Conservation (phyloP, 164 flowering plant species). For the Aristolochia californica region DNA sequence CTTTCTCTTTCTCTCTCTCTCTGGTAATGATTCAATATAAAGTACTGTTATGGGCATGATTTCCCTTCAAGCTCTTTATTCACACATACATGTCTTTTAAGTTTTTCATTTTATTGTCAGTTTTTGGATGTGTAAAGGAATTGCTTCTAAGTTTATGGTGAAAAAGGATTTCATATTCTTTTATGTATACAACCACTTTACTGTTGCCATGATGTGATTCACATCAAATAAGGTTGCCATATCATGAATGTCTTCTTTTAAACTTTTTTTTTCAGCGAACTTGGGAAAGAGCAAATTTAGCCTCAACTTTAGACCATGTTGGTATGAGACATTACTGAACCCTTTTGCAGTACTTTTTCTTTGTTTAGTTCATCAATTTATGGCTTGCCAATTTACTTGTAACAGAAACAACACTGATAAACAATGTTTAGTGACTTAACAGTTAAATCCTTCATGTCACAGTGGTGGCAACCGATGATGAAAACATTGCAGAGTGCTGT, state of each 20-base stretch:
- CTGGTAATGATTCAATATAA: too few species aligned
- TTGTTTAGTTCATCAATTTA: constrained; percentile 2
- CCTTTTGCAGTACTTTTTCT: not conserved
- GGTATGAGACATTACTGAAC: constrained; percentile 30
- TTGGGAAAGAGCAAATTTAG: constrained; percentile 88
- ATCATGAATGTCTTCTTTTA: not conserved
- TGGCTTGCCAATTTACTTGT: constrained; percentile 1
- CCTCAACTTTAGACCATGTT: constrained; percentile 63
- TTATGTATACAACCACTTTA: not conserved
- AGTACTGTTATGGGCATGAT: too few species aligned
- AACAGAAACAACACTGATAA: too few species aligned
- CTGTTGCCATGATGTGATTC: not conserved
- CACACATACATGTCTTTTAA: not conserved
- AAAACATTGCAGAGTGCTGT: constrained; percentile 88
- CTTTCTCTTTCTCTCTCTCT: too few species aligned
- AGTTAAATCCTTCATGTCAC: constrained; percentile 3
- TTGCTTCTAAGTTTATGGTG: not conserved
- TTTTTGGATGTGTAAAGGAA: not conserved
- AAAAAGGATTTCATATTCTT: too few species aligned
- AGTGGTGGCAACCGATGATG: constrained; percentile 98
- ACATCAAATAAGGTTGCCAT: not conserved
- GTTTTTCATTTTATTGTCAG: not conserved
- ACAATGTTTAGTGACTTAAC: not conserved
- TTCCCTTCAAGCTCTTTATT: too few species aligned
- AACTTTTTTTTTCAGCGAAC: constrained; percentile 57